A percentile compares a stretch with the other conserved stretches of the same genome.
Conservation (phyloP, 345 rosid species). For the Salix viminalis region DNA sequence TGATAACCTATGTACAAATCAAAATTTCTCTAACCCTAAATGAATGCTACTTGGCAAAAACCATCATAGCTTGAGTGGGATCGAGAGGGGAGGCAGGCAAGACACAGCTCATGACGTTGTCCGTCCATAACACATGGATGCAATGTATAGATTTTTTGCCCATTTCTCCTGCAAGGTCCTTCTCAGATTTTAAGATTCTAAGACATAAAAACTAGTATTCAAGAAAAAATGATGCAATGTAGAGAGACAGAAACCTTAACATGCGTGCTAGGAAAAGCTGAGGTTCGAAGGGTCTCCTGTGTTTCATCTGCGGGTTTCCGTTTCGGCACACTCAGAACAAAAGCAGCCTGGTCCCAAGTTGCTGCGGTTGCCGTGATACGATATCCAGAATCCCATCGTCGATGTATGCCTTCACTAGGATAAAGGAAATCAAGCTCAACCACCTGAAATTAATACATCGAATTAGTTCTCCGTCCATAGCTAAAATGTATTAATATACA, state of each 20-base stretch:
- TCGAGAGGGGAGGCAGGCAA: not conserved
- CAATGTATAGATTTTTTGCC: slow-evolving; percentile 81
- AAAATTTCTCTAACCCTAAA: slow-evolving; percentile 25
- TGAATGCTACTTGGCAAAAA: not conserved
- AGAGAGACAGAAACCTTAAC: slow-evolving; percentile 59
- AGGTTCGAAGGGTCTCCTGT: slow-evolving; percentile 92
- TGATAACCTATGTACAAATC: slow-evolving; percentile 19
- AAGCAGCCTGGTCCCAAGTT: slow-evolving; percentile 91
- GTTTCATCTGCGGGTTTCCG: slow-evolving; percentile 76
- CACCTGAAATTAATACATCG: slow-evolving; percentile 39
- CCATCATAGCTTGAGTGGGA: not conserved
- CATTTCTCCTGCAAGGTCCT: slow-evolving; percentile 74
- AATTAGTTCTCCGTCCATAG: not conserved
- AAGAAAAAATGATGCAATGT: not conserved
- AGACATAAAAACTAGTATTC: not conserved
- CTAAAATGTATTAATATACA: not conserved
- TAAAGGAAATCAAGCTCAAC: slow-evolving; percentile 96
- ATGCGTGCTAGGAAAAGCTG: slow-evolving; percentile 81
- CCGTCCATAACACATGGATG: slow-evolving; percentile 81
- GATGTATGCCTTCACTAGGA: slow-evolving; percentile 95
- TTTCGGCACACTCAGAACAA: slow-evolving; percentile 73
- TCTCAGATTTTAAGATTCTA: not conserved
- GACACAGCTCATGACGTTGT: slow-evolving; percentile 59
- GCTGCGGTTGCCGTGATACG: slow-evolving; percentile 96
- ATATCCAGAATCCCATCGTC: slow-evolving; percentile 79